These are phyloP conservation scores for Rubroboletus pulcherrimus DNA, from an alignment of 768 basidiomycete genomes.

Conservation along the genomic window DNA sequence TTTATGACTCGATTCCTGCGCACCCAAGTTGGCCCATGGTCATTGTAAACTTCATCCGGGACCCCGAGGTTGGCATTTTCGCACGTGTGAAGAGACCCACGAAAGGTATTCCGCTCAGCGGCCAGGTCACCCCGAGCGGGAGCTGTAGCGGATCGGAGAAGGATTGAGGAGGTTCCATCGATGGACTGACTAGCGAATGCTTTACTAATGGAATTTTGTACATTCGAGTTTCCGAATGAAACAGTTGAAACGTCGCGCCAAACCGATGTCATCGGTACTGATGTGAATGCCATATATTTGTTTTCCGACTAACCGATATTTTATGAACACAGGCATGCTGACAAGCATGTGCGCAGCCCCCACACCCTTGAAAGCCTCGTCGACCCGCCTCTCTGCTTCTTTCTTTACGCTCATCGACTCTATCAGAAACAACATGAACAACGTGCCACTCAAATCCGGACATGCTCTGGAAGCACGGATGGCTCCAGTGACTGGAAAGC, in stretches of 20 bases:
- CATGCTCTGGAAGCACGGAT: conserved; percentile 15
- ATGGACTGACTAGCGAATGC: conserved; percentile 4
- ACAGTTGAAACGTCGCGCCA: background rate
- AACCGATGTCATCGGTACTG: background rate
- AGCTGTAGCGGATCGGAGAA: conserved; percentile 8
- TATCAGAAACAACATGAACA: conserved; percentile 20
- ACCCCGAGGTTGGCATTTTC: conserved; percentile 84
- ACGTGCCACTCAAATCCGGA: conserved; percentile 12
- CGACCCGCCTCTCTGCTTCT: conserved; percentile 13
- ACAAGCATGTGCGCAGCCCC: conserved; percentile 16
- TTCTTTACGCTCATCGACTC: conserved; percentile 19
- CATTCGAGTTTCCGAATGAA: conserved; percentile 9
- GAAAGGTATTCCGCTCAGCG: conserved; percentile 32
- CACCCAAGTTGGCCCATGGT: conserved; percentile 97
- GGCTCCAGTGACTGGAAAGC: conserved; percentile 23
- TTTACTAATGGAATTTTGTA: conserved; percentile 16
- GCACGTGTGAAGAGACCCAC: conserved; percentile 75
- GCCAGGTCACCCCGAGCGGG: conserved; percentile 13
- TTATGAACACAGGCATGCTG: conserved; percentile 7
- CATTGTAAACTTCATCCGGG: conserved; percentile 89
- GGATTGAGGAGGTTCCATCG: conserved; percentile 10
- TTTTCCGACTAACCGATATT: conserved; percentile 8
- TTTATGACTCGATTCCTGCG: conserved; percentile 82
- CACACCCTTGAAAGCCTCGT: conserved; percentile 8
- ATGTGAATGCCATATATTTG: conserved; percentile 7